Conservation (phyloP, 140 eudicot species). For the Eryngium alpinum region DNA sequence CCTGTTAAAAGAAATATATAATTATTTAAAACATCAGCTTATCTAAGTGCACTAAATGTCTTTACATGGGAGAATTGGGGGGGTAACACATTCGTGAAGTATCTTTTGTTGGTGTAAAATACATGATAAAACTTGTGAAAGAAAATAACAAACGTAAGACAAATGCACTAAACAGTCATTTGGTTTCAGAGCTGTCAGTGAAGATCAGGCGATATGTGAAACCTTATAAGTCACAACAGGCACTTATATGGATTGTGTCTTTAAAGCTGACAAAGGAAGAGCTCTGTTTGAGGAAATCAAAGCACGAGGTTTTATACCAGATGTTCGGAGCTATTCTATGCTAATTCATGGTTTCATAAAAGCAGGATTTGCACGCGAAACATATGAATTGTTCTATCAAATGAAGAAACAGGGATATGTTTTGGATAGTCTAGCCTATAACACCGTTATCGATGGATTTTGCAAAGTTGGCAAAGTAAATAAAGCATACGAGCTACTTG, state of each 20-base stretch:
- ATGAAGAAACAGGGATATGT: slow-evolving; percentile 85
- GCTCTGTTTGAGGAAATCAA: slow-evolving; percentile 75
- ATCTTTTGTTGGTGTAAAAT: no score
- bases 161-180: not conserved
- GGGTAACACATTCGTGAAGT: no score
- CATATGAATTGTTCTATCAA: slow-evolving; percentile 43
- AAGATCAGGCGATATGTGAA: no score
- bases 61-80: no score
- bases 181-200: not conserved
- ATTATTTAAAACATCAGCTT: not conserved
- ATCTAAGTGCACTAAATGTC: not conserved
- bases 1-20: slow-evolving; percentile 27
- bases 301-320: slow-evolving; percentile 49
- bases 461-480: slow-evolving; percentile 85
- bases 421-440: slow-evolving; percentile 79
- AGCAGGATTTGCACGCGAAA: slow-evolving; percentile 78
- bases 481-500: slow-evolving; percentile 81
- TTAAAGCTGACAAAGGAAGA: slow-evolving; percentile 84
- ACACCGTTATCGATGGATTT: slow-evolving; percentile 81
- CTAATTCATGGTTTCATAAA: slow-evolving; percentile 78
- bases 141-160: no score
- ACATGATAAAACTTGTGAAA: no score
- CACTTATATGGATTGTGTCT: slow-evolving; percentile 72
- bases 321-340: slow-evolving; percentile 82
- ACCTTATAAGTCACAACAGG: not conserved